Evolutionary conservation across 176 grass and related monocot species (phyloP).

Genomic region (Musa itinerans): DNA sequence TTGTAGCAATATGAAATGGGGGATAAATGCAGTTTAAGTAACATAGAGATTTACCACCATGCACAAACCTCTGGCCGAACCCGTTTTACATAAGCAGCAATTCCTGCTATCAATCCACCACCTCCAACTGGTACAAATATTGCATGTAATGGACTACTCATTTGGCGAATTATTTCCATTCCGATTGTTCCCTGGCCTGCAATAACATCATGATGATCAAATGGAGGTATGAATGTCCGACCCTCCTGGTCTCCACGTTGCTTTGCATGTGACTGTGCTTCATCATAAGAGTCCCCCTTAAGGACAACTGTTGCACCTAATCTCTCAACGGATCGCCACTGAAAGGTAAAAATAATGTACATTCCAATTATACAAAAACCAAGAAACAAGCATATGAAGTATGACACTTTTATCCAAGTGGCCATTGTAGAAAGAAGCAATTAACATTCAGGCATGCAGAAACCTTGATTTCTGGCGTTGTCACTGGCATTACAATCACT

Average conservation of each 20-base stretch:
- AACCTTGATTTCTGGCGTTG: slow-evolving; percentile 98
- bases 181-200: slow-evolving; percentile 85
- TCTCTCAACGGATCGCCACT: slow-evolving; percentile 89
- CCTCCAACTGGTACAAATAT: slow-evolving; percentile 99
- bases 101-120: slow-evolving; percentile 94
- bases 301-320: slow-evolving; percentile 88
- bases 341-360: background rate
- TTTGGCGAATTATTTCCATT: slow-evolving; percentile 92
- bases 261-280: slow-evolving; percentile 89
- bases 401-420: background rate
- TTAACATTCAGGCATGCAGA: slow-evolving; percentile 2
- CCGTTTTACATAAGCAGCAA: slow-evolving; percentile 93
- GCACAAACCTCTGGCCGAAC: slow-evolving; percentile 84
- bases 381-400: background rate
- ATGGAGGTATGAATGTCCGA: slow-evolving; percentile 93
- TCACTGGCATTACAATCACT: slow-evolving; percentile 95
- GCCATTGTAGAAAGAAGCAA: background rate
- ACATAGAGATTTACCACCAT: background rate
- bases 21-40: background rate
- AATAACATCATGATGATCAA: slow-evolving; percentile 93
- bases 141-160: slow-evolving; percentile 71
- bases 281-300: slow-evolving; percentile 83
- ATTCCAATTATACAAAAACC: background rate
- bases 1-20: background rate
- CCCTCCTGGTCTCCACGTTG: slow-evolving; percentile 64